Conservation (phyloP, 345 rosid species). For the Gossypium bickii region DNA sequence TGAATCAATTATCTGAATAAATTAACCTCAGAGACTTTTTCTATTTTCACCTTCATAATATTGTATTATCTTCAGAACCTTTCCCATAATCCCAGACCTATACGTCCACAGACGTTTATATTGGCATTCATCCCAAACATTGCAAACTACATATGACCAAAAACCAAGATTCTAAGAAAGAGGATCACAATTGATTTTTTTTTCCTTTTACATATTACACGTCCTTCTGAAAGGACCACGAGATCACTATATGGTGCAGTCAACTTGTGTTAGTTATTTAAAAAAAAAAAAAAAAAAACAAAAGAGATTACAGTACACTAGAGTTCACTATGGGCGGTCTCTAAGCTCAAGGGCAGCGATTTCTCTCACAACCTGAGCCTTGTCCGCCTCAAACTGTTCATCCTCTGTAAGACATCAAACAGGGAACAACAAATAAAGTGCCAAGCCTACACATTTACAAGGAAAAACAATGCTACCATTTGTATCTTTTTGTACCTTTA, state of each 20-base stretch:
- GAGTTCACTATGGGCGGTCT: constrained; percentile 21
- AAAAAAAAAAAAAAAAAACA: not conserved
- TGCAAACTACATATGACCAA: not conserved
- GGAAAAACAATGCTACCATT: not conserved
- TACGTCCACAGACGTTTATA: not conserved
- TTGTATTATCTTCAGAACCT: not conserved
- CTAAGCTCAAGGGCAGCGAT: constrained; percentile 62
- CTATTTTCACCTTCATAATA: not conserved
- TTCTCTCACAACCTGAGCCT: constrained; percentile 85
- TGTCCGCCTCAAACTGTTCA: constrained; percentile 90
- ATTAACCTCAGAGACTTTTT: not conserved
- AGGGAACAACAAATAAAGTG: not conserved
- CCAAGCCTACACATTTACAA: not conserved
- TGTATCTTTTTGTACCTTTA: constrained; percentile 42
- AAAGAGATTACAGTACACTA: not conserved
- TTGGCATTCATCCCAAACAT: not conserved
- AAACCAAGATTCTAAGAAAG: not conserved
- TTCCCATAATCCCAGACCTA: not conserved
- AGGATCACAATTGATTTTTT: constrained; percentile 3
- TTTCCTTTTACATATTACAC: not conserved
- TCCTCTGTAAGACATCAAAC: constrained; percentile 57
- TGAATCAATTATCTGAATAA: not conserved
- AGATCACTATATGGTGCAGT: constrained; percentile 13
- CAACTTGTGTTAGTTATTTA: not conserved
- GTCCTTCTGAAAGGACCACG: not conserved